phyloP scores from a whole-genome alignment of 805 yeast species.

The Monosporozyma yasuniensis region DNA sequence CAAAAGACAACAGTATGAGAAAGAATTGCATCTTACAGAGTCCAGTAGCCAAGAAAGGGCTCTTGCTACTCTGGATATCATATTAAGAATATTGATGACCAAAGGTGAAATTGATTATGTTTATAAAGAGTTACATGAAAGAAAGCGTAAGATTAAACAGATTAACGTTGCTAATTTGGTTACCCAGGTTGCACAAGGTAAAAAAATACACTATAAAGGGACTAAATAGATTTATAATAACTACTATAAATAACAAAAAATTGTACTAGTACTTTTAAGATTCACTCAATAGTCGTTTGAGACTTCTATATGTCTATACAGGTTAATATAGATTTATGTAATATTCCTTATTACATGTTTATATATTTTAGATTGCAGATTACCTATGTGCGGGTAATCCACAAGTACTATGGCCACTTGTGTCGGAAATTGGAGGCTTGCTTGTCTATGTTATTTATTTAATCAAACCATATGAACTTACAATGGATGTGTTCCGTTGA shows the following conservation, averaged over 20 bases:
- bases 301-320: no score
- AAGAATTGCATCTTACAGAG: slow-evolving; percentile 9
- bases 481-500: no score
- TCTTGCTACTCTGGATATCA: slow-evolving; percentile 50
- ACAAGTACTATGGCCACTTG: no score
- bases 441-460: no score
- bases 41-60: slow-evolving; percentile 15
- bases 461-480: no score
- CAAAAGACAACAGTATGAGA: slow-evolving; percentile 30
- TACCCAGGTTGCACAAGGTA: slow-evolving; percentile 17
- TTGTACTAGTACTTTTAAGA: no score
- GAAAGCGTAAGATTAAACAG: slow-evolving; percentile 39
- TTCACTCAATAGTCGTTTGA: no score
- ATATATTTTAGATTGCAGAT: no score
- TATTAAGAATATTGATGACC: slow-evolving; percentile 61
- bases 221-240: not conserved
- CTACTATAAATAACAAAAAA: not conserved
- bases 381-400: no score
- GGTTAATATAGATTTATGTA: no score
- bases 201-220: slow-evolving; percentile 9
- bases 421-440: no score
- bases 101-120: slow-evolving; percentile 56
- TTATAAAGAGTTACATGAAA: slow-evolving; percentile 46
- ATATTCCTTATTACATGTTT: no score
- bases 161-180: slow-evolving; percentile 28